A percentile compares a stretch with the other conserved stretches of the same genome.
Conservation (phyloP, 176 grass and related monocot species). For the Tuctoria greenei region DNA sequence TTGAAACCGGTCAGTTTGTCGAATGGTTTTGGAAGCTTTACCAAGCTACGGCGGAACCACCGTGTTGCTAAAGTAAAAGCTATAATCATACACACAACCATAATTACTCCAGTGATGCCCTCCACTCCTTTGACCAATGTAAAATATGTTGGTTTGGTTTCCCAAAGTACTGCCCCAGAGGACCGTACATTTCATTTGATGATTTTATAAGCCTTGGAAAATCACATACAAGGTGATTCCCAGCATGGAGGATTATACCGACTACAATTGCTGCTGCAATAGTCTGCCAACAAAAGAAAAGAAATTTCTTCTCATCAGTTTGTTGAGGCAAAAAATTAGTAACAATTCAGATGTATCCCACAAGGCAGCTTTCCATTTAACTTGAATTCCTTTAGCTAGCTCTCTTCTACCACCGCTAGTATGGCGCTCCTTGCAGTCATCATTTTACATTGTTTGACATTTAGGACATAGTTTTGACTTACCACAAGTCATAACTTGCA, state of each 20-base stretch:
- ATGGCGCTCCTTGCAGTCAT: neutral
- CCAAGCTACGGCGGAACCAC: too few species aligned
- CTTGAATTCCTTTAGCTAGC: neutral
- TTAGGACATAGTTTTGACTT: too few species aligned
- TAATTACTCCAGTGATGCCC: too few species aligned
- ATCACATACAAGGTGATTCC: constrained; percentile 86
- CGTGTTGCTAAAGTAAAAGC: too few species aligned
- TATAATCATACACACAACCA: too few species aligned
- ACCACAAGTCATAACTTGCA: too few species aligned
- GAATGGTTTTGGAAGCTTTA: too few species aligned
- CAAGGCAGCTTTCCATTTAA: neutral
- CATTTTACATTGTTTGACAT: too few species aligned
- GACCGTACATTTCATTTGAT: constrained; percentile 63
- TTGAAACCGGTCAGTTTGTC: too few species aligned
- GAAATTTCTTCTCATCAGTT: neutral
- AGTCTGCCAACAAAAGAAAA: constrained; percentile 49
- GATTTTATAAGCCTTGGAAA: constrained; percentile 75
- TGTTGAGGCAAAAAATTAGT: neutral
- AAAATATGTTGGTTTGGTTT: too few species aligned
- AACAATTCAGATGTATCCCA: constrained; percentile 2
- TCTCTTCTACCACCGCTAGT: neutral
- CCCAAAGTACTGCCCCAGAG: constrained; percentile 66
- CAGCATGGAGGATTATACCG: constrained; percentile 87
- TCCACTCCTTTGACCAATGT: too few species aligned
- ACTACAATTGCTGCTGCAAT: constrained; percentile 92